Evolutionary conservation across 2,329 filamentous ascomycete genomes (phyloP), one percentile per base, ranked within the genome.

Genomic region (Cylindrodendrum hubeiense): DNA sequence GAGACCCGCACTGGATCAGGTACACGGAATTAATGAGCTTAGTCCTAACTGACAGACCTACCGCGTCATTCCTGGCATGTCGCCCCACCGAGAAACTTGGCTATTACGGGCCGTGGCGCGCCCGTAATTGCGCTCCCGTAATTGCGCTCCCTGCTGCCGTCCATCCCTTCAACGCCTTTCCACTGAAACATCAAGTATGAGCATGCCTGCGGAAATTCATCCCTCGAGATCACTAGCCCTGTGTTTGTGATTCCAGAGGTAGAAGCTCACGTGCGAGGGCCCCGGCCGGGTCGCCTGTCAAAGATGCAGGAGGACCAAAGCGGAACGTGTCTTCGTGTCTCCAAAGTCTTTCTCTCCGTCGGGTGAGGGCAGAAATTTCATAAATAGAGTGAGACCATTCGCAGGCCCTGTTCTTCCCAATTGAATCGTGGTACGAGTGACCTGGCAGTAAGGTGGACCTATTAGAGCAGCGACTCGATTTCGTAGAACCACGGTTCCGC

Each of bases 181-280:
- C 28, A 30, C 28, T 2, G 12, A 30, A 8, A 30, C 5, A 30
- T 2, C 28, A 30, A 30, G 8, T 30, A 30, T 30, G 17, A 49
- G n/a, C 19, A 28, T 57, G 43, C 33, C 54, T 19, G 4, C 26
- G 12, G 3, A 22, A 30, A 43, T 54, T 21, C 34, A 54, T 24
- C 17, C 34, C 3, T 54, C 51, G 19, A 55, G 52, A 33, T 55
- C 39, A 43, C n/a, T 55, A 12, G 24, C 52, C 15, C 24, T 37
- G 12, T 44, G 39, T 33, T 24, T 55, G 37, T 24, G 39, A 17
- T 44, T 37, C 24, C 22, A 37, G 21, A 55, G 41, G 19, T 37
- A 55, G 37, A 55, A 55, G 24, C 26, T 44, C 3, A 55, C 44
- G 15, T 55, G 52, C 26, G 39, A 24, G 12, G 52, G 52, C 10